Percentiles rank a stretch among this genome's conserved stretches.
phyloP scores from a whole-genome alignment of 805 yeast species.

The Jamesozyma lodderae region DNA sequence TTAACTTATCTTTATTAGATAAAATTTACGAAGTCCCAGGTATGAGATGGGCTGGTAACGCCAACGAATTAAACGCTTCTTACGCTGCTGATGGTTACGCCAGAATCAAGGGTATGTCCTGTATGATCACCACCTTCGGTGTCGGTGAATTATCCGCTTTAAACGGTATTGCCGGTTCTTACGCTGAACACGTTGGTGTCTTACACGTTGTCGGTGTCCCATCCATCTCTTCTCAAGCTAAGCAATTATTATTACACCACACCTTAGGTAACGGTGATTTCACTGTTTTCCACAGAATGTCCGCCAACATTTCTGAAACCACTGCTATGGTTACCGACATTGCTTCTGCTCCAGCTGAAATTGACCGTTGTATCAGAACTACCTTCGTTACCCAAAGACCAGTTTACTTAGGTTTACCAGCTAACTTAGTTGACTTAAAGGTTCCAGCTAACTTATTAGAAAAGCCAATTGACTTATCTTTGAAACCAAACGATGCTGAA shows the following conservation, averaged over 20 bases:
- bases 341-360: slow-evolving; percentile 54
- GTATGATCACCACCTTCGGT: slow-evolving; percentile 78
- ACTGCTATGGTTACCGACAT: slow-evolving; percentile 57
- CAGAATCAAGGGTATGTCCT: slow-evolving; percentile 66
- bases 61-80: slow-evolving; percentile 84
- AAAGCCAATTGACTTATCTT: slow-evolving; percentile 54
- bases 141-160: slow-evolving; percentile 82
- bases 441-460: slow-evolving; percentile 51
- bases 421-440: slow-evolving; percentile 61
- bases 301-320: slow-evolving; percentile 59
- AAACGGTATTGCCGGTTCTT: slow-evolving; percentile 82
- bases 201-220: slow-evolving; percentile 85
- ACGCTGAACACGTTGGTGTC: slow-evolving; percentile 82
- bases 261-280: slow-evolving; percentile 79
- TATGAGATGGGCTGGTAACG: slow-evolving; percentile 83
- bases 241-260: slow-evolving; percentile 69
- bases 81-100: slow-evolving; percentile 81
- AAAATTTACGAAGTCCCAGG: slow-evolving; percentile 67
- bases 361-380: slow-evolving; percentile 65
- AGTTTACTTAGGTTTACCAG: slow-evolving; percentile 74
- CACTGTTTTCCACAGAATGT: slow-evolving; percentile 72
- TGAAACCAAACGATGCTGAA: slow-evolving; percentile 49
- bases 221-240: slow-evolving; percentile 60
- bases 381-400: slow-evolving; percentile 71
- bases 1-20: slow-evolving; percentile 63